Evolutionary conservation across 1,139 yeast species (phyloP).

Genomic region (Pneumocystis sp.): DNA sequence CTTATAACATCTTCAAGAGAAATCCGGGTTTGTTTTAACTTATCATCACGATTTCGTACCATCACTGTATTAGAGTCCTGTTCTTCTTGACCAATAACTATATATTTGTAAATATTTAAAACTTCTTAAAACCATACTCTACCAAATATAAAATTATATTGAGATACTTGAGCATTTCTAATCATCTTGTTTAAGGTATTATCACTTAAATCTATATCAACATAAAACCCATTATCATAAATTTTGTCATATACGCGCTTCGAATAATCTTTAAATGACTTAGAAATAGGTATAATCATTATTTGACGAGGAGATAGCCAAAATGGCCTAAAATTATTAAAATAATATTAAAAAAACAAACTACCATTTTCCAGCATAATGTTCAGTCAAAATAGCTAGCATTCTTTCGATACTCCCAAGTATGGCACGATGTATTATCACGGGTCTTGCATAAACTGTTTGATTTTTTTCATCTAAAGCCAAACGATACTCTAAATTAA

Average conservation of each 20-base stretch:
- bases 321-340: slow-evolving; percentile 38
- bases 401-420: slow-evolving; percentile 90
- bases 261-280: slow-evolving; percentile 41
- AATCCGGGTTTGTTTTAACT: slow-evolving; percentile 28
- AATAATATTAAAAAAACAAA: neutral
- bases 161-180: slow-evolving; percentile 64
- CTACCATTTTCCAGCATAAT: slow-evolving; percentile 76
- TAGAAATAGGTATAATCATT: slow-evolving; percentile 64
- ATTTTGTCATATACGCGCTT: slow-evolving; percentile 34
- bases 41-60: slow-evolving; percentile 46
- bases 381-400: slow-evolving; percentile 79
- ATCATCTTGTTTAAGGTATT: slow-evolving; percentile 67
- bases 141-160: slow-evolving; percentile 56
- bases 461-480: slow-evolving; percentile 21
- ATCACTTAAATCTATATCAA: slow-evolving; percentile 55
- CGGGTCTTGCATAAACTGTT: slow-evolving; percentile 40
- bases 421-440: slow-evolving; percentile 88
- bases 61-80: slow-evolving; percentile 46
- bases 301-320: slow-evolving; percentile 97
- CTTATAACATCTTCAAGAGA: slow-evolving; percentile 19
- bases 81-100: slow-evolving; percentile 76
- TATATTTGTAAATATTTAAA: neutral
- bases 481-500: slow-evolving; percentile 52
- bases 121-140: neutral
- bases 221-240: slow-evolving; percentile 45